Conservation (phyloP, 148 eudicot species). For the Gaultheria prostrata region DNA sequence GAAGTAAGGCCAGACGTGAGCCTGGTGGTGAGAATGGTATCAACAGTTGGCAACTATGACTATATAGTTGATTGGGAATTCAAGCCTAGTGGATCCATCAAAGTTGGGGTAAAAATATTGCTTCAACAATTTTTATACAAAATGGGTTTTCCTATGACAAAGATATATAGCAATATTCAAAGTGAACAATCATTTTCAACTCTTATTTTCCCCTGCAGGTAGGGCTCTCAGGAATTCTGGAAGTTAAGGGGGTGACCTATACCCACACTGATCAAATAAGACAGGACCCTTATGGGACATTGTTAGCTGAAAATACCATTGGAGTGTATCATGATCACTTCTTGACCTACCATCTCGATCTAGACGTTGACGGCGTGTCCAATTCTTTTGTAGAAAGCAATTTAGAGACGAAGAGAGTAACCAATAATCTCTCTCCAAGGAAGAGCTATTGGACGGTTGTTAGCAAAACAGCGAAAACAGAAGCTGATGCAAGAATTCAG, state of each 20-base stretch:
- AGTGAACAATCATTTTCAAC: background rate
- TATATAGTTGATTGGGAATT: slow-evolving; percentile 52
- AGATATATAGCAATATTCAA: too few relatives aligned
- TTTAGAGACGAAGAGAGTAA: slow-evolving; percentile 21
- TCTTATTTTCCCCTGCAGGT: slow-evolving; percentile 16
- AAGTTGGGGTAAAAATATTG: slow-evolving; percentile 24
- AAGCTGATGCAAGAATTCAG: slow-evolving; percentile 34
- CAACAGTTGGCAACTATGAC: slow-evolving; percentile 38
- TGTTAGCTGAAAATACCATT: slow-evolving; percentile 46
- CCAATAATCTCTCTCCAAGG: slow-evolving; percentile 23
- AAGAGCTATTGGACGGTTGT: slow-evolving; percentile 49
- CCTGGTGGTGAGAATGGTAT: slow-evolving; percentile 14
- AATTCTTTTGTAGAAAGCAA: slow-evolving; percentile 42
- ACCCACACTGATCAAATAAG: slow-evolving; percentile 44
- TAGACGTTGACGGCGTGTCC: slow-evolving; percentile 37
- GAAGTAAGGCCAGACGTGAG: slow-evolving; percentile 7
- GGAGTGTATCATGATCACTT: slow-evolving; percentile 52
- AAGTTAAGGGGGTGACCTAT: slow-evolving; percentile 36
- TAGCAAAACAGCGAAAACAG: slow-evolving; percentile 31
- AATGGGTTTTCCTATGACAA: too few relatives aligned
- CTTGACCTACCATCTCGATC: slow-evolving; percentile 43
- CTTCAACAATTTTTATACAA: background rate
- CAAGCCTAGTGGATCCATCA: slow-evolving; percentile 38
- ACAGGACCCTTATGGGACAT: slow-evolving; percentile 44
- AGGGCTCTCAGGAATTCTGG: slow-evolving; percentile 38